Conservation (phyloP, 208 protist genomes). For the Novymonas esmeraldas region DNA sequence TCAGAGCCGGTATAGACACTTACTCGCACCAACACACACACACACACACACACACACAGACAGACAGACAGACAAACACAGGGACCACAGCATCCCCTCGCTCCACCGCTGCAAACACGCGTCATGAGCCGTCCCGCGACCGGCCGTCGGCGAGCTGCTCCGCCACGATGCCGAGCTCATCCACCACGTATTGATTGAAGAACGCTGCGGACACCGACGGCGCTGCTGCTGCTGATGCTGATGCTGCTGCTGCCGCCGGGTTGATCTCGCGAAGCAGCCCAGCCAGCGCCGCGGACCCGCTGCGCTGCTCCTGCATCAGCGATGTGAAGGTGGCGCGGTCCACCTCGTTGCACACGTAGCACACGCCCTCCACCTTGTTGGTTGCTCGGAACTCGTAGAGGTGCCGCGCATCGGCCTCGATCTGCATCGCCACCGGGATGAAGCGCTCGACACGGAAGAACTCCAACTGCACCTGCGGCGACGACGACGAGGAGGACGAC, state of each 20-base stretch:
- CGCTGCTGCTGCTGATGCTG: neutral
- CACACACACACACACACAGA: conserved; percentile 2
- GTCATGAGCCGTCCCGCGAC: conserved; percentile 46
- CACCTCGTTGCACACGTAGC: conserved; percentile 77
- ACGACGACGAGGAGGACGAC: neutral
- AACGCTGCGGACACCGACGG: conserved; percentile 32
- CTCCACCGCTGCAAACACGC: neutral
- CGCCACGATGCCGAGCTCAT: conserved; percentile 81
- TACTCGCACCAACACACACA: neutral
- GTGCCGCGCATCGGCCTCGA: conserved; percentile 86
- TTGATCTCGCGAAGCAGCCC: conserved; percentile 3
- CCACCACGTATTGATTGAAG: conserved; percentile 86
- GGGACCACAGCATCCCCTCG: neutral
- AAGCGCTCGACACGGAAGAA: conserved; percentile 88
- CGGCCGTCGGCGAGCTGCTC: conserved; percentile 59
- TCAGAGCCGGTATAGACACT: neutral
- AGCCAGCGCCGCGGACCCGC: conserved; percentile 18
- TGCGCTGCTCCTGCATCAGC: conserved; percentile 56
- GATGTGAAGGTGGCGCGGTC: conserved; percentile 67
- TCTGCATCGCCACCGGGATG: conserved; percentile 89
- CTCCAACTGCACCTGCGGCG: conserved; percentile 45
- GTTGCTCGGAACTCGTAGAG: conserved; percentile 70
- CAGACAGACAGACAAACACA: neutral
- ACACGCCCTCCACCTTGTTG: conserved; percentile 84
- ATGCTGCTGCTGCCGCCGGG: neutral